Evolutionary conservation across 805 yeast species (phyloP), one percentile per base, ranked within the genome.

Genomic region (Myxozyma neotropica): DNA sequence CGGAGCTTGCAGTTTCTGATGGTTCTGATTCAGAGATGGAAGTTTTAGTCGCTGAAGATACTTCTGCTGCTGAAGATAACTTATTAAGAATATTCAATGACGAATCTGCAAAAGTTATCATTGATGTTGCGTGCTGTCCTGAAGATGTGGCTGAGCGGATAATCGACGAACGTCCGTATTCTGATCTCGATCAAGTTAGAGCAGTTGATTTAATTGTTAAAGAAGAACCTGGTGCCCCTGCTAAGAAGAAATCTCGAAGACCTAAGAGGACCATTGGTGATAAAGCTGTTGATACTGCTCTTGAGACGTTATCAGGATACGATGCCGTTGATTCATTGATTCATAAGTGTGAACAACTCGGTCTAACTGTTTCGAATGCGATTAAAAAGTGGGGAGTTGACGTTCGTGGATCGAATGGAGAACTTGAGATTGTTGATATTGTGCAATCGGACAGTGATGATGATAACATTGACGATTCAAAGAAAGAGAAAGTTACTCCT

Each of bases 261-360:
- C 71, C 68, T 55, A 73, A 71, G 57, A 76, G 75, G 47, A 75
- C 77, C 36, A 77, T 79, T 27, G 77, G 75, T 56, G 78, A 74
- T 57, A 83, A 82, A 71, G 78, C 86, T 4, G 82, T 83, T 47
- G 96, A 97, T 10, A 87, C 56, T 2, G 66, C 66, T 4, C 35
- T 82, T 48, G 76, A 80, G 63, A 86, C 90, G 15, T 78, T 94
- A 63, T 83, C 84, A 68, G 98, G 98, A 4, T 94, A 94, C 72
- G 86, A 85, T 62, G 98, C 99, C 0, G 96, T 94, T 45, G 98
- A 93, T 68, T 87, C 95, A n/a, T 77, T 94, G 65, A 89, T 94
- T 62, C 84, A 84, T 59, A 82, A 84, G 66, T 94, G 99, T 76
- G 84, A 91, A 8, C 81, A 82, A 17, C 86, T 88, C 65, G 96